Evolutionary conservation across 768 basidiomycete genomes (phyloP).

Genomic region (Chalciporus sphaerocephalus): DNA sequence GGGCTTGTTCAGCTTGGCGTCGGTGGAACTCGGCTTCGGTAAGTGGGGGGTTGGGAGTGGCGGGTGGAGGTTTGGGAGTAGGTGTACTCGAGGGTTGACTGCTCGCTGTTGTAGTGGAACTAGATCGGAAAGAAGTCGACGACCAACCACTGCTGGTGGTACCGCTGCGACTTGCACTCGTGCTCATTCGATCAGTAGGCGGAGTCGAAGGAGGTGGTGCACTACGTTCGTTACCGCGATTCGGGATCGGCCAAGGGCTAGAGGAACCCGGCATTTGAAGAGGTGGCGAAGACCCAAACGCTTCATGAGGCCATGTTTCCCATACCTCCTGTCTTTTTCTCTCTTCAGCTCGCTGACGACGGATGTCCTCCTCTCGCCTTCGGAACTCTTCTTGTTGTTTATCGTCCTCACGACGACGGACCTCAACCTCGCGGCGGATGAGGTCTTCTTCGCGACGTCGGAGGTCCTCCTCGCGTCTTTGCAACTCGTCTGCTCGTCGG

Average conservation of each 20-base stretch:
- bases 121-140: constrained; percentile 27
- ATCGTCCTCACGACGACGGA: constrained; percentile 28
- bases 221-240: constrained; percentile 29
- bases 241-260: constrained; percentile 31
- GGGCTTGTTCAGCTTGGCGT: constrained; percentile 58
- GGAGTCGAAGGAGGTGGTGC: constrained; percentile 31
- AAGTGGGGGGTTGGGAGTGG: constrained; percentile 19
- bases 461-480: constrained; percentile 27
- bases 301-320: constrained; percentile 28
- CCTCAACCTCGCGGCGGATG: constrained; percentile 28
- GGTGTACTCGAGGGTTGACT: constrained; percentile 23
- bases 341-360: constrained; percentile 29
- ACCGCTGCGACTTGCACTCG: constrained; percentile 25
- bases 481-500: constrained; percentile 25
- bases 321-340: constrained; percentile 28
- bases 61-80: constrained; percentile 16
- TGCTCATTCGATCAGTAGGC: constrained; percentile 30
- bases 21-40: constrained; percentile 58
- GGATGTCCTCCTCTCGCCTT: constrained; percentile 31
- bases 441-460: constrained; percentile 32
- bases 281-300: constrained; percentile 19
- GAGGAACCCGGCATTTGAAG: constrained; percentile 29
- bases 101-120: constrained; percentile 22
- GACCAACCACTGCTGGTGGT: constrained; percentile 28
- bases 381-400: constrained; percentile 26